Base-by-base conservation (phyloP, 495 filamentous ascomycete species). In the Podospora didyma region DNA sequence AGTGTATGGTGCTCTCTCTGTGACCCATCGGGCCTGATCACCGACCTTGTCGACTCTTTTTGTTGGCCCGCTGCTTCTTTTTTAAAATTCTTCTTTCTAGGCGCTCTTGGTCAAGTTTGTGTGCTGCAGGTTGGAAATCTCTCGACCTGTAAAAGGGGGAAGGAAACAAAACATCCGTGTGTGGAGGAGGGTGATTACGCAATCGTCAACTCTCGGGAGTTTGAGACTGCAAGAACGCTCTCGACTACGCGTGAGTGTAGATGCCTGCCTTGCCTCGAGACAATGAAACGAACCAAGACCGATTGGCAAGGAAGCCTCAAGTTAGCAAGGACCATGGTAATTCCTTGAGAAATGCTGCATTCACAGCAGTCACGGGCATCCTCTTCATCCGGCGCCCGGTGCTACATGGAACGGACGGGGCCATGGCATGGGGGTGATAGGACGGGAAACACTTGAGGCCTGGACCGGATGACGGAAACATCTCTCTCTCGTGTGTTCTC, bases 331-430 rank as follows among this genome's bases (percentile, higher is more conserved):
- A 31, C 4, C 9, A 31, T 3, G 26, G 26, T 9, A n/a, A n/a
- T 31, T 31, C 4, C 26, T 31, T 31, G 26, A 4, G 9, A 31
- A 31, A 31, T 31, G 26, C 4, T 31, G 50, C 34, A 44, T 46
- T 51, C 45, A 20, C 31, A 39, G 20, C 23, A 35, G 41, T 11
- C 47, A 35, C 56, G 56, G 59, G 28, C 54, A 17, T 54, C 35
- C n/a, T 51, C 24, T 42, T 46, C 49, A 60, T 62, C 62, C 62
- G 62, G 58, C 46, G 37, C 54, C 57, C 53, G 59, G 49, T 58
- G 48, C 47, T 21, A 49, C 56, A 42, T 42, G 56, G 44, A 6
- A 10, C 39, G 46, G 49, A 46, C 39, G 50, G 53, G 37, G 39
- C 2, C 9, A 10, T 10, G 9, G 34, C 9, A 37, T 16, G 34